These are phyloP conservation scores for Tripidium arundinaceum DNA, from an alignment of 202 grass and related monocot species.

Conservation along the genomic window DNA sequence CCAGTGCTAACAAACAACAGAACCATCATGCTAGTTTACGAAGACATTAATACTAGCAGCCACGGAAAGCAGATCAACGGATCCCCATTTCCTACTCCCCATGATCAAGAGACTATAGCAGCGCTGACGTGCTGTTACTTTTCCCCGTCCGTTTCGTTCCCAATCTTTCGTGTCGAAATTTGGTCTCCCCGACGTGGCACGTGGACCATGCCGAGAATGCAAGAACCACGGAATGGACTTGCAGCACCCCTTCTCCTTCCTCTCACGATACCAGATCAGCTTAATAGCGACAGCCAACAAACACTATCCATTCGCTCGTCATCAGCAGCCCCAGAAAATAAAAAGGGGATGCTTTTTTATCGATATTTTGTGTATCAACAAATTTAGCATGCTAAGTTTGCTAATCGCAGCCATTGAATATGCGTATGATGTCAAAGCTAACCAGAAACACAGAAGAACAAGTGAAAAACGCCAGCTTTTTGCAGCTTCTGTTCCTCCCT, in stretches of 20 bases:
- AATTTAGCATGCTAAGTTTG: neutral
- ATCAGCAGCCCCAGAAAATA: neutral
- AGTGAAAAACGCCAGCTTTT: neutral
- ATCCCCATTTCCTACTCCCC: neutral
- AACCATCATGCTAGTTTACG: neutral
- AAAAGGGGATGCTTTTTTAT: neutral
- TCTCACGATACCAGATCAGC: neutral
- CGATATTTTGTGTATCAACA: neutral
- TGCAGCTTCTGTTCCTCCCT: neutral
- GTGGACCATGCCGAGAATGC: slow-evolving; percentile 4
- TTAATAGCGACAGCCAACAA: neutral
- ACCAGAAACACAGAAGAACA: neutral
- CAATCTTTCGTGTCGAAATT: neutral
- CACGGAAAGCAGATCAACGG: neutral
- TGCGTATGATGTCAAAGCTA: neutral
- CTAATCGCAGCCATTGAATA: neutral
- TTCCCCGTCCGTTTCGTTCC: neutral
- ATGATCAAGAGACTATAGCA: neutral
- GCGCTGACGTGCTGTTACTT: neutral
- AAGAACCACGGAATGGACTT: neutral
- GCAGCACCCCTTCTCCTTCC: neutral
- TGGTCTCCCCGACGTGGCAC: neutral
- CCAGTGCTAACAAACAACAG: neutral
- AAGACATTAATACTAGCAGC: neutral
- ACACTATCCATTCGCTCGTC: neutral